These are phyloP conservation scores for rapeseed (Brassica napus) DNA, from an alignment of 345 rosid genomes.

Conservation along the genomic window DNA sequence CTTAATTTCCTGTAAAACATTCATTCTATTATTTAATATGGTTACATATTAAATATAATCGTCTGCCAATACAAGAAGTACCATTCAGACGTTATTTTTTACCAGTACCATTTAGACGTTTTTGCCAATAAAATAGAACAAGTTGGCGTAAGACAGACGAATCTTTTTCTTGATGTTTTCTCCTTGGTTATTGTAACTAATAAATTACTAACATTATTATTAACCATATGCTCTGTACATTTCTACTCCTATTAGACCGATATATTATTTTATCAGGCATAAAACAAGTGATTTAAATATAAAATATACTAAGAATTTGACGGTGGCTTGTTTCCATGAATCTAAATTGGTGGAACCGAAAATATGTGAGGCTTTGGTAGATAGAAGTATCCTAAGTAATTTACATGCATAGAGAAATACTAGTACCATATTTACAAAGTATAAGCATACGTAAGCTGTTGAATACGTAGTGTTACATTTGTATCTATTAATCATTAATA, in stretches of 20 bases:
- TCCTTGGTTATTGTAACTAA: constrained; percentile 40
- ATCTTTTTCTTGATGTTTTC: constrained; percentile 46
- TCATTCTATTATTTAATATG: not conserved
- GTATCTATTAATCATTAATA: not conserved
- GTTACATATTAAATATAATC: not conserved
- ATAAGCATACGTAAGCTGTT: not conserved
- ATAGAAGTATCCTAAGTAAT: not conserved
- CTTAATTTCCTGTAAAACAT: not conserved
- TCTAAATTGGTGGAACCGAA: not conserved
- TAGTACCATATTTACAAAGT: not conserved
- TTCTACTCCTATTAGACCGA: constrained; percentile 24
- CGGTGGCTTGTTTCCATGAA: constrained; percentile 16
- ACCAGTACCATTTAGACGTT: constrained; percentile 24
- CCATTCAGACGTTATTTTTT: constrained; percentile 22
- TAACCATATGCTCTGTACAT: constrained; percentile 41
- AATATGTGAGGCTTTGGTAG: not conserved
- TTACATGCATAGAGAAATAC: not conserved
- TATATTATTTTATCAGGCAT: constrained; percentile 2
- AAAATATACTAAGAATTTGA: constrained; percentile 23
- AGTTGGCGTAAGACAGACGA: constrained; percentile 41
- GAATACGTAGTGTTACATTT: not conserved
- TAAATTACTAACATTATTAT: constrained; percentile 34
- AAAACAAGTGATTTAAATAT: constrained; percentile 4
- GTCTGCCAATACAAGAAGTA: constrained; percentile 19
- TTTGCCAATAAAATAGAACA: constrained; percentile 29